Evolutionary conservation across 192 early-diverging fungal genomes (phyloP), one percentile per base, ranked within the genome.

Genomic region (Rhizophagus clarus): DNA sequence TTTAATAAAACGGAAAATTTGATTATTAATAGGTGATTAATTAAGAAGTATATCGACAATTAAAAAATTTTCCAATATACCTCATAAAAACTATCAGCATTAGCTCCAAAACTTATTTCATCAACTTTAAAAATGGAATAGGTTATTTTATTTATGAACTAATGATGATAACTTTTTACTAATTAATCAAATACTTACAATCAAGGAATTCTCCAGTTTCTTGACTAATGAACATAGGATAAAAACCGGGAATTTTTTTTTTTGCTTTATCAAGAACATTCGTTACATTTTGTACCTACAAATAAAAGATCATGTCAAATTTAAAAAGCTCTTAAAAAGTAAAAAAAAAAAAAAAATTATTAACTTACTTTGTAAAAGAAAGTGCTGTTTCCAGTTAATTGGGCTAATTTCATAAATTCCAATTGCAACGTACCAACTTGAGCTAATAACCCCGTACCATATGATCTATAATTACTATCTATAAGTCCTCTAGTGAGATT

Each of bases 391-490:
- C 91, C 92, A 11, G 95, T 95, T 9, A 96, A 87, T 76, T 94
- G 86, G 7, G 93, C 93, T n/a, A 97, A 88, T 61, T 94, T 93
- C 83, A 91, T 90, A 79, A 94, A 93, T 84, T 97, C 96, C n/a
- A 97, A 84, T 73, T 96, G 94, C 49, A 96, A 82, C 0, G 93
- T 91, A 49, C 95, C 95, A 62, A 91, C 77, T 80, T 95, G 92
- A 51, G 94, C 90, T 40, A 95, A 79, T 34, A 85, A 83, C 56
- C 74, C 73, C 12, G 15, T 20, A 37, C 9, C 1, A 62, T 15
- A 45, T 42, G 42, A 26, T 11, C 1, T 32, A 68, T 28, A 22
- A n/a, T 1, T 28, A 45, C 2, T 11, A 12, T 45, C 42, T 45
- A 12, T 45, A 45, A 45, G 42, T 69, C 26, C 37, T 80, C 66